These are phyloP conservation scores for Jackrogersella minutella DNA, from an alignment of 495 filamentous ascomycete species.

Conservation along the genomic window DNA sequence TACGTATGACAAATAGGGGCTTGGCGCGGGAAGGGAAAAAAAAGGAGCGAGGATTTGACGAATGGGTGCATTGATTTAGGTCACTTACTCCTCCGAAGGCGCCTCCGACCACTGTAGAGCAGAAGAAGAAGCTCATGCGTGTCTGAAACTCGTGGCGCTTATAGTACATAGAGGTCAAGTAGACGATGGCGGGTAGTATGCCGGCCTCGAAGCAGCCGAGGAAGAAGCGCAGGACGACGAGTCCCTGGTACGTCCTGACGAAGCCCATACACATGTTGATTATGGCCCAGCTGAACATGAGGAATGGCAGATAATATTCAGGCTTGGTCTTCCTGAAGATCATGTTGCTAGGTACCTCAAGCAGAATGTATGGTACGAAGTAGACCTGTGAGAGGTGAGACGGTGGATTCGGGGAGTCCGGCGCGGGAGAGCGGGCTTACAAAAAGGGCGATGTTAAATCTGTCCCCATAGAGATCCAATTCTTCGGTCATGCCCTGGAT, in stretches of 20 bases:
- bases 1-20: neutral
- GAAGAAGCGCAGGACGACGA: slow-evolving; percentile 63
- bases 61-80: neutral
- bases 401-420: neutral
- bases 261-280: slow-evolving; percentile 62
- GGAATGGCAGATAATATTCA: slow-evolving; percentile 60
- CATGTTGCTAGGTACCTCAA: slow-evolving; percentile 68
- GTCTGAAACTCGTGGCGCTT: slow-evolving; percentile 67
- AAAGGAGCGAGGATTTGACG: neutral
- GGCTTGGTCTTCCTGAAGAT: slow-evolving; percentile 60
- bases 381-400: slow-evolving; percentile 50
- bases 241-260: slow-evolving; percentile 58
- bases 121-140: slow-evolving; percentile 67
- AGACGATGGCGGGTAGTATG: slow-evolving; percentile 63
- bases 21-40: neutral
- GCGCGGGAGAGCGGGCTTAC: slow-evolving; percentile 41
- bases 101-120: slow-evolving; percentile 63
- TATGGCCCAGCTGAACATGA: slow-evolving; percentile 66
- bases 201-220: slow-evolving; percentile 68
- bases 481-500: slow-evolving; percentile 68
- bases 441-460: slow-evolving; percentile 68
- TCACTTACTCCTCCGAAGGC: slow-evolving; percentile 63
- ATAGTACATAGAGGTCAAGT: slow-evolving; percentile 70
- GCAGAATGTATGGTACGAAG: slow-evolving; percentile 69
- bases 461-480: slow-evolving; percentile 62